Evolutionary conservation across 129 eudicot species (phyloP).

Genomic region (sunflower (Helianthus annuus)): HanXRQr2.0-SUNRISE NC_035435.2:6917640-6918139

Average conservation of each 20-base stretch:
- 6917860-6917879: constrained; percentile 3
- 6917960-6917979: neutral
- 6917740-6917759: neutral
- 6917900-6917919: neutral
- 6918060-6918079: no score
- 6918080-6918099: no score
- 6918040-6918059: no score
- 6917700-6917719: no score
- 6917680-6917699: neutral
- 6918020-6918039: no score
- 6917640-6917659: neutral
- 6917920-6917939: neutral
- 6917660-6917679: neutral
- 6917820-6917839: constrained; percentile 1
- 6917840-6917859: constrained; percentile 8
- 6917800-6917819: constrained; percentile 6
- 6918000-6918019: no score
- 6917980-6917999: no score
- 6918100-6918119: no score
- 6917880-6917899: neutral
- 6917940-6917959: neutral
- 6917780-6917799: neutral
- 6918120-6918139: no score
- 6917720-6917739: no score
- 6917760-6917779: neutral